Evolutionary conservation across 1,139 yeast genomes (phyloP).

Genomic region (Pichia sp.): DNA sequence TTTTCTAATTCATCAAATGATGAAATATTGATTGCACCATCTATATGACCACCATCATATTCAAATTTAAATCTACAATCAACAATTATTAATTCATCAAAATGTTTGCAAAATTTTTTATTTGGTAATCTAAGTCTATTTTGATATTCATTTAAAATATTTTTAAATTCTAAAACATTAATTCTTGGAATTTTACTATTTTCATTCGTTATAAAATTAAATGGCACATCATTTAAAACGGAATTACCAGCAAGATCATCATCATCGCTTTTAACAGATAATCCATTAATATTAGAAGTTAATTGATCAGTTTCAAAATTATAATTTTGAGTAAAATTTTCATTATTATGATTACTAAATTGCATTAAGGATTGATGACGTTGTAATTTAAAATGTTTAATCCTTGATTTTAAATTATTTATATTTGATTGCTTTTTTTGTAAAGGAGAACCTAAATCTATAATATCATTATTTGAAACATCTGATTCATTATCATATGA

Average conservation of each 20-base stretch:
- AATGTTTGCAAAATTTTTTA: conserved; percentile 37
- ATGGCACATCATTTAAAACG: conserved; percentile 9
- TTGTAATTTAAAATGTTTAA: conserved; percentile 20
- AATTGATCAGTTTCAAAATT: conserved; percentile 22
- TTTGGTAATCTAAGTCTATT: conserved; percentile 1
- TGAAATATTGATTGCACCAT: conserved; percentile 72
- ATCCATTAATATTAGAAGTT: conserved; percentile 24
- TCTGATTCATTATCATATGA: conserved; percentile 13
- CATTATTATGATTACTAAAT: conserved; percentile 1
- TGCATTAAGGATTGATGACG: conserved; percentile 15
- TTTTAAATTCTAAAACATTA: conserved; percentile 54
- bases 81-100: conserved; percentile 56
- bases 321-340: too few relatives aligned
- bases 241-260: conserved; percentile 13
- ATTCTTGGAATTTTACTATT: conserved; percentile 49
- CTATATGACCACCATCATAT: conserved; percentile 86
- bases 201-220: conserved; percentile 4
- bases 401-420: conserved; percentile 13
- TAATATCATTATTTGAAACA: conserved; percentile 8
- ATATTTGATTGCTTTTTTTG: conserved; percentile 20
- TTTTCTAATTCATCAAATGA: conserved; percentile 63
- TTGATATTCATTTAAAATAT: conserved; percentile 38
- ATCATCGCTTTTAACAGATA: conserved; percentile 16
- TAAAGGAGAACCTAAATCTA: conserved; percentile 25
- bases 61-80: conserved; percentile 95